A percentile compares a stretch with the other conserved stretches of the same genome.
Evolutionary conservation across 2,329 filamentous ascomycete genomes (phyloP).

Genomic region (Pezicula carpinea): DNA sequence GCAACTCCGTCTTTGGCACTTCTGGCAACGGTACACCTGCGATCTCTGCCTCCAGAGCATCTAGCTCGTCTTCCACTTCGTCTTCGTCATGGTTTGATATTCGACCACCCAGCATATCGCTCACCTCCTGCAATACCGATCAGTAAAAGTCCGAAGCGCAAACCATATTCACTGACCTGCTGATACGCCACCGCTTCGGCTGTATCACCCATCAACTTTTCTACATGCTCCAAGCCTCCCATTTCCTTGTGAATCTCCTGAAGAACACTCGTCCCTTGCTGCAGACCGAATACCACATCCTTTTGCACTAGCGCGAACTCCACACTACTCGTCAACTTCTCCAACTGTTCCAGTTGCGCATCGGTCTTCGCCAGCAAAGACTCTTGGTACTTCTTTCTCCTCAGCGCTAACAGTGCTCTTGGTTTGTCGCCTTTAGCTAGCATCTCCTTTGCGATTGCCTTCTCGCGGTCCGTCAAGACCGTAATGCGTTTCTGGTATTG

Average conservation of each 20-base stretch:
- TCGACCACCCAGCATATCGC: conserved; percentile 79
- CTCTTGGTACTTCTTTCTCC: conserved; percentile 96
- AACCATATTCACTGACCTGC: conserved; percentile 49
- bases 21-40: conserved; percentile 29
- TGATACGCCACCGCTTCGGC: conserved; percentile 91
- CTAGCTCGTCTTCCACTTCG: conserved; percentile 93
- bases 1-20: conserved; percentile 22
- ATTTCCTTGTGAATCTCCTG: conserved; percentile 93
- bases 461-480: conserved; percentile 81
- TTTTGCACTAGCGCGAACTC: conserved; percentile 97
- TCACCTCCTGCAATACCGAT: conserved; percentile 66
- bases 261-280: conserved; percentile 86
- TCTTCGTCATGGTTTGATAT: conserved; percentile 96
- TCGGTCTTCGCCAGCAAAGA: conserved; percentile 85
- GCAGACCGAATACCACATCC: conserved; percentile 86
- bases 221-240: conserved; percentile 88
- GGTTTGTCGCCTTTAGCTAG: conserved; percentile 74
- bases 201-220: conserved; percentile 90
- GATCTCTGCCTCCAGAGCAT: conserved; percentile 68
- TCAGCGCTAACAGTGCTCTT: conserved; percentile 79
- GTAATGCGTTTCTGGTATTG: conserved; percentile 92
- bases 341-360: conserved; percentile 86
- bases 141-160: conserved; percentile 5
- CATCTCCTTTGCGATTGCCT: conserved; percentile 78
- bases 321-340: conserved; percentile 81